Evolutionary conservation across 108 stramenopile genomes (phyloP).

Genomic region (Fistulifera solaris): DNA sequence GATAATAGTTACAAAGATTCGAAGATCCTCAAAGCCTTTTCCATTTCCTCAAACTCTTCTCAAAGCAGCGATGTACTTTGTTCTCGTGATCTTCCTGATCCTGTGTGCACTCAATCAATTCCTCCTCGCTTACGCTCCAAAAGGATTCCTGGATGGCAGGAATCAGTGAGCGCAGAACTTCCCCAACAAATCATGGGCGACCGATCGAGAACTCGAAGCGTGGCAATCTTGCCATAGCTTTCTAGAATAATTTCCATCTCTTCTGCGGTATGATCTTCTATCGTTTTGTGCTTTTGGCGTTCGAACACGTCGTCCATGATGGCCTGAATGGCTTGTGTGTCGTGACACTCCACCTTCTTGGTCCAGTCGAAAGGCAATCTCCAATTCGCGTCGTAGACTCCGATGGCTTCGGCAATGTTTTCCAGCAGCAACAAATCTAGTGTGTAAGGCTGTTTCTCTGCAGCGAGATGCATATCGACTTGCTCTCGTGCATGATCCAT

Average conservation of each 20-base stretch:
- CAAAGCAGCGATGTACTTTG: too few relatives aligned
- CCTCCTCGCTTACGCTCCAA: background rate
- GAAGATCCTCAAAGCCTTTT: too few relatives aligned
- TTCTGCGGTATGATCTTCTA: conserved; percentile 50
- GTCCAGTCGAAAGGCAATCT: conserved; percentile 25
- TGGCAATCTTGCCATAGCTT: conserved; percentile 49
- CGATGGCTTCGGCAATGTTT: conserved; percentile 36
- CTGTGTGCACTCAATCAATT: background rate
- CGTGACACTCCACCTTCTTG: conserved; percentile 25
- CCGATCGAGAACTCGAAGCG: conserved; percentile 58
- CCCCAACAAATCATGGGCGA: conserved; percentile 65
- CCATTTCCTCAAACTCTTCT: too few relatives aligned
- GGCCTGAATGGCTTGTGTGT: conserved; percentile 26
- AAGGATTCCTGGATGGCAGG: background rate
- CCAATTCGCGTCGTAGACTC: conserved; percentile 38
- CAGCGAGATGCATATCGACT: conserved; percentile 34
- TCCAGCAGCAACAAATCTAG: conserved; percentile 45
- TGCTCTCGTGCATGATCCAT: conserved; percentile 20
- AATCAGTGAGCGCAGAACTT: conserved; percentile 24
- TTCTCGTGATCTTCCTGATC: background rate
- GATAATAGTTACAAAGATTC: too few relatives aligned
- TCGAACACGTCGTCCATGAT: conserved; percentile 48
- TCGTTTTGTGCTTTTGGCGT: conserved; percentile 30
- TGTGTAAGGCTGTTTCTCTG: conserved; percentile 54
- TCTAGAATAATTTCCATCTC: conserved; percentile 60